Evolutionary conservation across 257 asterid genomes (phyloP).

Genomic region (Capsicum baccatum): DNA sequence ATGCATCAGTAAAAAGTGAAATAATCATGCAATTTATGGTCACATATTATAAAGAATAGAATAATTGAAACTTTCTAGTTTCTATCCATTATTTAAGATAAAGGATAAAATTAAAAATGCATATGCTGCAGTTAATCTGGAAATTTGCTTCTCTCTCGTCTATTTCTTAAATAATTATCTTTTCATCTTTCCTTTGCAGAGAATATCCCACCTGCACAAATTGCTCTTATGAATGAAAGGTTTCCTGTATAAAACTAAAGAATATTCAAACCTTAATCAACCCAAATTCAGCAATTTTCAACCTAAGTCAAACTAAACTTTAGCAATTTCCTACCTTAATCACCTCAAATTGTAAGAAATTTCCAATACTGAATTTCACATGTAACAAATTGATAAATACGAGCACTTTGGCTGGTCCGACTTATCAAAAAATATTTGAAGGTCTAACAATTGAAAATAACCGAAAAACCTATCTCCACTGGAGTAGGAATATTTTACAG

Average conservation of each 20-base stretch:
- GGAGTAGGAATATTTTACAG: not conserved
- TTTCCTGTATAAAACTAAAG: not conserved
- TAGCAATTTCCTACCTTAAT: not conserved
- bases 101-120: not conserved
- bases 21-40: not conserved
- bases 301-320: too few relatives aligned
- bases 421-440: not conserved
- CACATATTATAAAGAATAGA: not conserved
- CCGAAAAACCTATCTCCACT: not conserved
- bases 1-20: slow-evolving; percentile 4
- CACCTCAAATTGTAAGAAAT: not conserved
- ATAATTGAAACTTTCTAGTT: not conserved
- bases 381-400: not conserved
- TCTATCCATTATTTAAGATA: not conserved
- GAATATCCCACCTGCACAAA: not conserved
- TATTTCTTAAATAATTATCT: not conserved
- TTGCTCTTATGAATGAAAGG: not conserved
- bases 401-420: not conserved
- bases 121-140: not conserved
- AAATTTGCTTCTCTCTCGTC: not conserved
- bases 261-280: not conserved
- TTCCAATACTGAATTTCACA: not conserved
- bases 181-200: not conserved
- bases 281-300: too few relatives aligned
- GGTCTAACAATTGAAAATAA: not conserved